A percentile compares a stretch with the other conserved stretches of the same genome.
Evolutionary conservation across 208 protist genomes (phyloP).

Genomic region (Acanthamoeba royreba): DNA sequence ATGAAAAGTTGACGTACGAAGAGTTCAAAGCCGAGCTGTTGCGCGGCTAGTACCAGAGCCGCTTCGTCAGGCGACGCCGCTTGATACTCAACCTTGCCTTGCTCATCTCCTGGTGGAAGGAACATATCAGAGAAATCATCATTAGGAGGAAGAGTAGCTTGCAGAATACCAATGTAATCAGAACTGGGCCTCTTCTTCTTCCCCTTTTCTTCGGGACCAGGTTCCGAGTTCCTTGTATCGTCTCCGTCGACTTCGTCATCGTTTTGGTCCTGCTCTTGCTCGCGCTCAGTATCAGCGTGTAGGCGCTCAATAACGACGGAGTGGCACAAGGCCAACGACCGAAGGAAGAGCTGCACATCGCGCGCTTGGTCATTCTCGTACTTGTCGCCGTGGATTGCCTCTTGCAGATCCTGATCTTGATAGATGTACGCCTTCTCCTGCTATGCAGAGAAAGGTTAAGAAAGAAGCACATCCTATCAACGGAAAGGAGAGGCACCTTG

Average conservation of each 20-base stretch:
- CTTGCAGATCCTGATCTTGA: background rate
- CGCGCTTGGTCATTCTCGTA: background rate
- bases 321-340: background rate
- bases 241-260: background rate
- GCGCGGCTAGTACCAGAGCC: conserved; percentile 86
- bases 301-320: background rate
- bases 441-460: background rate
- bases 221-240: too few species aligned
- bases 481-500: background rate
- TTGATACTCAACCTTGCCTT: conserved; percentile 80
- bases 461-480: background rate
- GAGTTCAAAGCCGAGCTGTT: conserved; percentile 71
- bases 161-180: too few species aligned
- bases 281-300: background rate
- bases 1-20: background rate
- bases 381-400: background rate
- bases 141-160: too few species aligned
- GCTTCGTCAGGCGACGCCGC: conserved; percentile 90
- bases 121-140: background rate
- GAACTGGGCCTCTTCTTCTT: too few species aligned
- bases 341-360: background rate
- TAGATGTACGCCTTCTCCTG: background rate
- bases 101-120: background rate
- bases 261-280: background rate
- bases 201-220: too few species aligned